Percentiles rank a stretch among this genome's conserved stretches.
These are phyloP conservation scores for Aureobasidium sp. DNA, from an alignment of 2,329 filamentous ascomycete genomes.

Conservation along the genomic window DNA sequence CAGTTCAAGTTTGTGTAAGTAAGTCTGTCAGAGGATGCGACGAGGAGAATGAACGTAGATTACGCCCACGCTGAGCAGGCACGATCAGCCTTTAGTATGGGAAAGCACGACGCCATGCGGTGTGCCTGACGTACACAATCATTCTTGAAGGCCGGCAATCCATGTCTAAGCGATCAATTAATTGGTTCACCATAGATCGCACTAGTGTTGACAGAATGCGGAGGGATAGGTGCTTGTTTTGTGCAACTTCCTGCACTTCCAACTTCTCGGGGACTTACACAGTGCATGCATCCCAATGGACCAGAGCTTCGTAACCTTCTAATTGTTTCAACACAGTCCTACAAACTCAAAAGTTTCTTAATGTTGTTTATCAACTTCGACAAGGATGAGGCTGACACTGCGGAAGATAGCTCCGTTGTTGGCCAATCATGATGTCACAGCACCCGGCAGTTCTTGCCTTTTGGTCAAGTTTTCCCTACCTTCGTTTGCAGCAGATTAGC, in stretches of 20 bases:
- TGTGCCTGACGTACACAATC: conserved; percentile 5
- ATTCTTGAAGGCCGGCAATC: background rate
- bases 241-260: background rate
- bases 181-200: background rate
- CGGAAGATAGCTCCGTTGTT: background rate
- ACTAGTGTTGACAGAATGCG: background rate
- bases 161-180: background rate
- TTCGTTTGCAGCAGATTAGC: background rate
- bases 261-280: background rate
- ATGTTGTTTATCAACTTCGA: background rate
- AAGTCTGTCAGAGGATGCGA: background rate
- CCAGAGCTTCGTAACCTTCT: background rate
- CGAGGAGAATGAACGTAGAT: background rate
- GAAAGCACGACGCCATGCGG: background rate
- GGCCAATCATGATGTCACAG: background rate
- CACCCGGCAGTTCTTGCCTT: background rate
- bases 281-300: background rate
- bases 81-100: background rate
- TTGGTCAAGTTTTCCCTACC: background rate
- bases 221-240: background rate
- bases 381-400: background rate
- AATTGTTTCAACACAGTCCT: background rate
- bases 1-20: background rate
- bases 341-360: background rate
- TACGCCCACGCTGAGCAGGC: background rate